Evolutionary conservation across 768 basidiomycete genomes (phyloP).

Genomic region (Leucocoprinus leucothites): DNA sequence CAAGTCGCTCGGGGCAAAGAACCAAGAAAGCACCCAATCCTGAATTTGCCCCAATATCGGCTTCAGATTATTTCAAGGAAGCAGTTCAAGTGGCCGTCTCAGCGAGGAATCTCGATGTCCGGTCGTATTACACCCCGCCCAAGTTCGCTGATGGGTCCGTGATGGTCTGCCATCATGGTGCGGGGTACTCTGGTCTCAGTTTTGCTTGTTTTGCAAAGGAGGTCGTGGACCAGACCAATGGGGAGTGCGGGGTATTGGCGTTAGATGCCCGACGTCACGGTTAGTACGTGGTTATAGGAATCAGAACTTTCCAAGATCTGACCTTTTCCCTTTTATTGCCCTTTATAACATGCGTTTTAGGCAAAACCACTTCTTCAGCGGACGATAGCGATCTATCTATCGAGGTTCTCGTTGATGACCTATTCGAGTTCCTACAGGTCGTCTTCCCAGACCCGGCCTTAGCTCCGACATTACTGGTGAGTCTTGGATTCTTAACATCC

Average conservation of each 20-base stretch:
- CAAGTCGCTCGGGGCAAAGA: constrained; percentile 23
- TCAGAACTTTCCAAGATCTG: background rate
- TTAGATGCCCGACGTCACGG: constrained; percentile 89
- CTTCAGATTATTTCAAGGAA: constrained; percentile 69
- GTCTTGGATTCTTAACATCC: constrained; percentile 17
- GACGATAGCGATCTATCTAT: constrained; percentile 65
- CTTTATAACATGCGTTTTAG: constrained; percentile 31
- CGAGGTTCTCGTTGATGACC: constrained; percentile 67
- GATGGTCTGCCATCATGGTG: constrained; percentile 93
- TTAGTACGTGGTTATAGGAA: constrained; percentile 30
- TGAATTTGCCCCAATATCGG: constrained; percentile 75
- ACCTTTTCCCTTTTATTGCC: background rate
- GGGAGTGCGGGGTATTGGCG: constrained; percentile 78
- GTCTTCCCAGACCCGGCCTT: constrained; percentile 62
- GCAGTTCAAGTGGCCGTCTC: constrained; percentile 77
- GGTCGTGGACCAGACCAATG: constrained; percentile 53
- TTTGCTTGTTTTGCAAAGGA: constrained; percentile 92
- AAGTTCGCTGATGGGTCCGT: constrained; percentile 54
- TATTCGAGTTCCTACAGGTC: constrained; percentile 63
- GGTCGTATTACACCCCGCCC: constrained; percentile 84
- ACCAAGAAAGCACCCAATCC: constrained; percentile 47
- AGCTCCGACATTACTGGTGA: constrained; percentile 75
- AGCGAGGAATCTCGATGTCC: constrained; percentile 56
- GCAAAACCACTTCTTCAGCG: constrained; percentile 55
- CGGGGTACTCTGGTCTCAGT: constrained; percentile 85